These are phyloP conservation scores for Strigomonas culicis DNA, from an alignment of 208 protist genomes.

Conservation along the genomic window DNA sequence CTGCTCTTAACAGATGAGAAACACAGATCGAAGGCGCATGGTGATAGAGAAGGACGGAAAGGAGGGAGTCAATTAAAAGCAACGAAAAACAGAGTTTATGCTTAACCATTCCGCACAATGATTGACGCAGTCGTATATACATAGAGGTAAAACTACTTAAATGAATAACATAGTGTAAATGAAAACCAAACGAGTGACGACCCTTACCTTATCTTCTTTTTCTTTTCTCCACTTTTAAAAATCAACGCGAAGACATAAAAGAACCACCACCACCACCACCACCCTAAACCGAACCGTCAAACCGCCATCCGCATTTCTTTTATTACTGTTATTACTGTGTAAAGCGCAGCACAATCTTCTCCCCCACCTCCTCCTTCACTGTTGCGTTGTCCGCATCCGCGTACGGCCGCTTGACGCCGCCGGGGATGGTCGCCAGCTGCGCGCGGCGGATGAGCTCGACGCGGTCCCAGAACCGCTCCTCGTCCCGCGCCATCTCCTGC, in stretches of 20 bases:
- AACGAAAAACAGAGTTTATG: too few relatives aligned
- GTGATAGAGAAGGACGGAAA: background rate
- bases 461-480: conserved; percentile 81
- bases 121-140: too few relatives aligned
- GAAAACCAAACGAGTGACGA: conserved; percentile 1
- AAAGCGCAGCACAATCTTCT: conserved; percentile 84
- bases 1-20: background rate
- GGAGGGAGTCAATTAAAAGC: background rate
- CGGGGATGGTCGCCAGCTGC: conserved; percentile 60
- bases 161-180: background rate
- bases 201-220: conserved; percentile 11
- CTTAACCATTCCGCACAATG: too few relatives aligned
- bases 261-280: background rate
- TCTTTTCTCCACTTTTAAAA: conserved; percentile 1
- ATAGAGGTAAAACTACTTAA: too few relatives aligned
- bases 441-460: conserved; percentile 83
- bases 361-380: conserved; percentile 49
- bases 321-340: conserved; percentile 32
- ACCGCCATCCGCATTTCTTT: too few relatives aligned
- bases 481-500: conserved; percentile 72
- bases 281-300: too few relatives aligned
- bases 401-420: conserved; percentile 55
- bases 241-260: background rate
- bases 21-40: background rate
- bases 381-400: conserved; percentile 36